Evolutionary conservation across 2,329 filamentous ascomycete genomes (phyloP), one percentile per base, ranked within the genome.

Genomic region (Hypoxylon sp.): DNA sequence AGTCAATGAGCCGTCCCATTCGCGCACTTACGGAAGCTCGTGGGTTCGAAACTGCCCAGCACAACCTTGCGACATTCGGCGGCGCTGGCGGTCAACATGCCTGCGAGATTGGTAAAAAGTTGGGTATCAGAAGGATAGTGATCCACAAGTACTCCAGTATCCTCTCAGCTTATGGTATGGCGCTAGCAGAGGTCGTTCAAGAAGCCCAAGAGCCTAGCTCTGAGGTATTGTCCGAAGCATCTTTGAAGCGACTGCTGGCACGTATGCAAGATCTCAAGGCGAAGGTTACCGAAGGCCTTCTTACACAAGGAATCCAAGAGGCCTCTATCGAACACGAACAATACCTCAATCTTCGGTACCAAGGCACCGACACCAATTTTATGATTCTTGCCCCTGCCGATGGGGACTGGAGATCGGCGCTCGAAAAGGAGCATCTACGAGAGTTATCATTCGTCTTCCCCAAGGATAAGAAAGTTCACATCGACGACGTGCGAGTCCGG

Each of bases 1-100:
- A 91, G 76, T 87, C 89, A 0, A 92, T 93, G 90, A 89, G 87
- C 3, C 81, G 91, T 28, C 91, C 91, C 0, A 93, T 94, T 63
- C 84, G 91, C 50, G 91, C 70, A 1, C 65, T 72, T n/a, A 74
- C 70, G 0, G 90, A 93, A 76, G 90, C 90, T 2, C 70, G 73
- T n/a, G 75, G 75, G 1, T 76, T 72, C 43, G 73, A 72, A 7
- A 72, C 74, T 0, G 72, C 70, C 28, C 71, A 71, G 7, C 76
- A 78, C 39, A 68, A 75, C 22, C 71, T 78, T 5, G 75, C 74
- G 22, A 70, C 66, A 19, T 78, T 93, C 73, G 91, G 91, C 22
- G 91, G 91, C 66, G 91, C 91, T 5, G 91, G 91, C 58, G 90
- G 90, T n/a, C 67, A 92, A 50, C 80, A 82, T 59, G 79, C 80